Evolutionary conservation across 2,329 filamentous ascomycete genomes (phyloP), one percentile per base, ranked within the genome.

Genomic region (Pseudogymnoascus sp.): DNA sequence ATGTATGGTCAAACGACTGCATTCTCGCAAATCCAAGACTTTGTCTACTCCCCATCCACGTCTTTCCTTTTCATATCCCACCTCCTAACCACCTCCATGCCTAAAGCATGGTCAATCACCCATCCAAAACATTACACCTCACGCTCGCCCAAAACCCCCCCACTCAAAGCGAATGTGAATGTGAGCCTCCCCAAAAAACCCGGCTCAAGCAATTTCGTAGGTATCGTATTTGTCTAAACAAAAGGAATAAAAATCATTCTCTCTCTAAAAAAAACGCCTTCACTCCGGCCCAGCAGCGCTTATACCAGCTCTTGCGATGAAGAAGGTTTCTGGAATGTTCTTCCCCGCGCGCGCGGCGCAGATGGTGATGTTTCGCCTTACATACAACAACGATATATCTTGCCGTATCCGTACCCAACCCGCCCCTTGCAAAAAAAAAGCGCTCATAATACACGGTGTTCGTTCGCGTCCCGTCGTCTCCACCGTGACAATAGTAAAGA

Each of bases 21-120:
- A 50, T 50, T 50, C 44, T 50, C 23, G 44, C 44, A 50, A 50
- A 50, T 50, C 44, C 44, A 50, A 50, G 44, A 50, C 44, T 50
- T 50, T 50, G 44, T 50, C 44, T 50, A 50, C 44, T 28, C 12
- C 44, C 3, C 44, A n/a, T 50, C 44, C 21, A 40, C 16, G 14
- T 28, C 21, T 50, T n/a, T 25, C 14, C 23, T 5, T n/a, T 16
- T 10, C 38, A 40, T 40, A 28, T 28, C 14, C 42, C 42, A 47
- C 5, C 21, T 47, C 42, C 42, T 25, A 47, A 8, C 11, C 5
- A 14, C 21, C 5, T 4, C 42, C 42, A 47, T 8, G 12, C 12
- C 42, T 5, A 47, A 25, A 47, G 21, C 10, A 8, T 47, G 4
- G 12, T 8, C 42, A 3, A 12, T 8, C 42, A 3, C 28, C 44